A percentile compares a stretch with the other conserved stretches of the same genome.
These are phyloP conservation scores for Sporobolomyces pararoseus DNA, from an alignment of 768 basidiomycete genomes.

Conservation along the genomic window DNA sequence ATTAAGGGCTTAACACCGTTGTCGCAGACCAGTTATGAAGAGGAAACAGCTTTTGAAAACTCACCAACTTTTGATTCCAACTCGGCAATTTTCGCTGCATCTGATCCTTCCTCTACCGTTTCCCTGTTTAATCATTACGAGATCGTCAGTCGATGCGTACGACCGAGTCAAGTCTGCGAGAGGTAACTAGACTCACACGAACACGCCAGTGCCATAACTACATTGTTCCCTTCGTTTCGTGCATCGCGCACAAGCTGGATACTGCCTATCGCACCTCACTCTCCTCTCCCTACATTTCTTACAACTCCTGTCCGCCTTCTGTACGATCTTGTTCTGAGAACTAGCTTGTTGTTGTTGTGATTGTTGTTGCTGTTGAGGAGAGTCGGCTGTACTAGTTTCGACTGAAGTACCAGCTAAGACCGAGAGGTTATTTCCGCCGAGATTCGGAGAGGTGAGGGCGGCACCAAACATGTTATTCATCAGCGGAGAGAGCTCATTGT, in stretches of 20 bases:
- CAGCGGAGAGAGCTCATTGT: constrained; percentile 4
- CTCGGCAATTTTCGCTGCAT: constrained; percentile 22
- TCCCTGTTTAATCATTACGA: constrained; percentile 23
- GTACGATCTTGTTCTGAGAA: neutral
- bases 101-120: constrained; percentile 28
- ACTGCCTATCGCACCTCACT: constrained; percentile 29
- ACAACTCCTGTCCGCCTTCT: constrained; percentile 31
- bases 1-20: no score
- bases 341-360: no score
- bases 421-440: no score
- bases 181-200: constrained; percentile 9
- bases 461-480: constrained; percentile 16
- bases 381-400: no score
- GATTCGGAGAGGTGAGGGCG: neutral
- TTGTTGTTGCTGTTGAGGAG: no score
- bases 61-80: constrained; percentile 28
- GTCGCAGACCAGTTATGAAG: no score
- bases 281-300: constrained; percentile 31
- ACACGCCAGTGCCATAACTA: constrained; percentile 29
- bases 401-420: no score
- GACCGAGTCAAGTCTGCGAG: no score
- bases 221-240: constrained; percentile 30
- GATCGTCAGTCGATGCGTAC: no score
- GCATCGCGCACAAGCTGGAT: constrained; percentile 23
- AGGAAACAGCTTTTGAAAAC: no score